phyloP scores from a whole-genome alignment of 2,329 filamentous ascomycete species.

The Penicillium sp. region DNA sequence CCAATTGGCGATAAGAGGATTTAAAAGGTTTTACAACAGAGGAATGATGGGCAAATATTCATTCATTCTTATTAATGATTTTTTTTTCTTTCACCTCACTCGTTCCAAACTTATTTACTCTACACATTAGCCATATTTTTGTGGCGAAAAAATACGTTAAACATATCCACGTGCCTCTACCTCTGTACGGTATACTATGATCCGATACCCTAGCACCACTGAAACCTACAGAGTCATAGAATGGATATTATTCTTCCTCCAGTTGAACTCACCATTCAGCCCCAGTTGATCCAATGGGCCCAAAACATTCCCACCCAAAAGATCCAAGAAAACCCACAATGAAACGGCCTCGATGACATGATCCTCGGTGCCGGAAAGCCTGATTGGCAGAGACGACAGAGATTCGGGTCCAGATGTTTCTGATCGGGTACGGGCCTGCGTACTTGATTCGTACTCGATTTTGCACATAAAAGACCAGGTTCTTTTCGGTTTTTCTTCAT shows the following conservation, averaged over 20 bases:
- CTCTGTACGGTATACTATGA: neutral
- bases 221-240: neutral
- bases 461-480: neutral
- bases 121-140: neutral
- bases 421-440: slow-evolving; percentile 1
- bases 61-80: neutral
- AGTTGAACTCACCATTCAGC: neutral
- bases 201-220: neutral
- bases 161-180: neutral
- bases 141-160: neutral
- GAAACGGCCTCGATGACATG: slow-evolving; percentile 11
- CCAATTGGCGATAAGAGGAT: slow-evolving; percentile 6
- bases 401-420: slow-evolving; percentile 5
- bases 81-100: neutral
- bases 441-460: slow-evolving; percentile 1
- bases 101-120: neutral
- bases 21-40: neutral
- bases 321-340: neutral
- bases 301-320: neutral
- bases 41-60: neutral
- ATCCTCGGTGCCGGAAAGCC: neutral
- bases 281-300: neutral
- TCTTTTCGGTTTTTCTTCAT: neutral
- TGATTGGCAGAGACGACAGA: slow-evolving; percentile 2
- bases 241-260: neutral